These are phyloP conservation scores for Protostelium mycophagum DNA, from an alignment of 78 protist species.

Conservation along the genomic window DNA sequence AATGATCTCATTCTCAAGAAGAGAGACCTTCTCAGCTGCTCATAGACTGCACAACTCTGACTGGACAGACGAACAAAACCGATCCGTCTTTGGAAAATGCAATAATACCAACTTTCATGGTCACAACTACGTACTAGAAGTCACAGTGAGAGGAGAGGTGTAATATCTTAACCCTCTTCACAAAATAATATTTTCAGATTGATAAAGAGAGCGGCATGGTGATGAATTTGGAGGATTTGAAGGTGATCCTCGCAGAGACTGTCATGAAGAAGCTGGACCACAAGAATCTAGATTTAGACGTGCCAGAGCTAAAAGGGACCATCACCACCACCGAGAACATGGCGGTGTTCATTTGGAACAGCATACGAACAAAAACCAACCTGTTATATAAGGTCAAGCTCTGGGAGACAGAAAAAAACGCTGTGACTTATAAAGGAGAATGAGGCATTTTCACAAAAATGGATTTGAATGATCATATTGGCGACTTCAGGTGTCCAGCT, in stretches of 20 bases:
- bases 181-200: slow-evolving; percentile 1
- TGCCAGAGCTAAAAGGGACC: slow-evolving; percentile 27
- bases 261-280: slow-evolving; percentile 62
- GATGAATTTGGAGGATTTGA: slow-evolving; percentile 51
- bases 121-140: slow-evolving; percentile 64
- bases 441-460: no score
- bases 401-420: slow-evolving; percentile 56
- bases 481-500: no score
- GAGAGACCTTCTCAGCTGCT: neutral
- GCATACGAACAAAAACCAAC: slow-evolving; percentile 4
- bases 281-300: slow-evolving; percentile 57
- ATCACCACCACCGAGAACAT: slow-evolving; percentile 64
- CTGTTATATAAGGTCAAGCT: slow-evolving; percentile 44
- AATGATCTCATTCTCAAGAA: neutral
- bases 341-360: slow-evolving; percentile 40
- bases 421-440: slow-evolving; percentile 55
- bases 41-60: slow-evolving; percentile 53
- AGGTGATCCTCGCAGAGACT: slow-evolving; percentile 13
- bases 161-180: neutral
- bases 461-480: no score
- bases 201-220: slow-evolving; percentile 51
- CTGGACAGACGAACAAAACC: slow-evolving; percentile 39
- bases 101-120: slow-evolving; percentile 48
- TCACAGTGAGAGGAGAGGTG: slow-evolving; percentile 50
- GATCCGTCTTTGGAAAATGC: slow-evolving; percentile 63